Evolutionary conservation across 1,139 yeast genomes (phyloP).

Genomic region (Nadsonia starkeyi-henricii): DNA sequence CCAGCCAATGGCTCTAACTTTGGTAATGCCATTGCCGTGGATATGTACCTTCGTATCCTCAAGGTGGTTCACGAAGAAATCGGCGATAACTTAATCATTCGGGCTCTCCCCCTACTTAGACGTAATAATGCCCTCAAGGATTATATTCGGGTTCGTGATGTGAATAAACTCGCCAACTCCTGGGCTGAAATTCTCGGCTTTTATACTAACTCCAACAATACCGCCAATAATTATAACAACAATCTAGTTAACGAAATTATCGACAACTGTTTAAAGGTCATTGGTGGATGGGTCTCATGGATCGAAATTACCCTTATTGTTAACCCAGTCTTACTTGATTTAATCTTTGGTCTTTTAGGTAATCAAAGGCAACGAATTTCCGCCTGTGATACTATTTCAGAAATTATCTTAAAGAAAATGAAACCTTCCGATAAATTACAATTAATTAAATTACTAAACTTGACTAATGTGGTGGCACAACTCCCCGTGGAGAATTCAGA

Average conservation of each 20-base stretch:
- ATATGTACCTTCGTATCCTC: constrained; percentile 62
- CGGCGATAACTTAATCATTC: constrained; percentile 74
- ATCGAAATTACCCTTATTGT: constrained; percentile 77
- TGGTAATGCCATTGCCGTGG: constrained; percentile 42
- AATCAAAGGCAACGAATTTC: constrained; percentile 36
- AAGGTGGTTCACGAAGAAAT: constrained; percentile 76
- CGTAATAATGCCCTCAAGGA: constrained; percentile 69
- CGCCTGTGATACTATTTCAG: constrained; percentile 63
- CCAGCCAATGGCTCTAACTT: constrained; percentile 14
- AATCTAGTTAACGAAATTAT: constrained; percentile 33
- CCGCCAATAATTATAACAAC: background rate
- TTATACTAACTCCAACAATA: constrained; percentile 16
- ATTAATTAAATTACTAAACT: constrained; percentile 51
- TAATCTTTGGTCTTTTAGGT: constrained; percentile 50
- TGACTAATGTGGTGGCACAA: constrained; percentile 39
- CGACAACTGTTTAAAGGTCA: constrained; percentile 45
- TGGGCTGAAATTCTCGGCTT: constrained; percentile 51
- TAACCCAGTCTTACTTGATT: constrained; percentile 45
- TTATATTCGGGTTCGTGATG: constrained; percentile 61
- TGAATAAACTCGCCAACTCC: constrained; percentile 46
- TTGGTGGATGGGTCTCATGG: constrained; percentile 90
- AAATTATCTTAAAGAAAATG: constrained; percentile 86
- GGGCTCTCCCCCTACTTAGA: constrained; percentile 45
- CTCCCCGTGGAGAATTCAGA: constrained; percentile 31
- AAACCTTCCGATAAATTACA: constrained; percentile 73